phyloP scores from a whole-genome alignment of 164 flowering plant species.

The Vitis labrusca region DNA sequence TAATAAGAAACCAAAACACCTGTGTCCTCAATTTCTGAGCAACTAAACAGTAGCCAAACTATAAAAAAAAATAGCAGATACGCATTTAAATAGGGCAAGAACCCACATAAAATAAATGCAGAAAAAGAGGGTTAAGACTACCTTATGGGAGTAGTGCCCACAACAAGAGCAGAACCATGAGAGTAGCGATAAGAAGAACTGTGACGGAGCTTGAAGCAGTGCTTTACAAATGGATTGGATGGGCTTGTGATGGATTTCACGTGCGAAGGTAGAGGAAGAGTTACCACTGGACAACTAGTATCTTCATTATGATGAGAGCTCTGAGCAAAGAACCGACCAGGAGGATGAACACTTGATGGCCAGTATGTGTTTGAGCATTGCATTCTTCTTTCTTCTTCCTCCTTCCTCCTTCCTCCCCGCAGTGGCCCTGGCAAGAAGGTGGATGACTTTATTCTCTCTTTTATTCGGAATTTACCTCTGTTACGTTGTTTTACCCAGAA shows the following conservation, averaged over 20 bases:
- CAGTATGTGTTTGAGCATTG: conserved; percentile 19
- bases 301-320: background rate
- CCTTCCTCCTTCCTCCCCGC: background rate
- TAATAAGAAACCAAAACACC: too few relatives aligned
- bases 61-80: too few relatives aligned
- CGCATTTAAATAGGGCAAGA: too few relatives aligned
- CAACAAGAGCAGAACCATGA: conserved; percentile 68
- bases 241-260: conserved; percentile 61
- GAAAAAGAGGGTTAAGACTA: conserved; percentile 6
- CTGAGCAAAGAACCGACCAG: background rate
- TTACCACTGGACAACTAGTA: background rate
- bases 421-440: too few relatives aligned
- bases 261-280: conserved; percentile 28
- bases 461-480: too few relatives aligned
- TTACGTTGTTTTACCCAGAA: too few relatives aligned
- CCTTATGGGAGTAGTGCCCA: conserved; percentile 92
- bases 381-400: conserved; percentile 13
- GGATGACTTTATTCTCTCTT: too few relatives aligned
- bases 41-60: too few relatives aligned
- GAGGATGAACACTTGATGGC: conserved; percentile 14
- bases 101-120: background rate
- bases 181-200: conserved; percentile 84
- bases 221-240: conserved; percentile 86
- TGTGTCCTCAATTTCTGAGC: too few relatives aligned
- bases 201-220: conserved; percentile 82